Base-by-base conservation (phyloP, 2,329 filamentous ascomycete species). In the Stagonosporopsis rhizophila region DNA sequence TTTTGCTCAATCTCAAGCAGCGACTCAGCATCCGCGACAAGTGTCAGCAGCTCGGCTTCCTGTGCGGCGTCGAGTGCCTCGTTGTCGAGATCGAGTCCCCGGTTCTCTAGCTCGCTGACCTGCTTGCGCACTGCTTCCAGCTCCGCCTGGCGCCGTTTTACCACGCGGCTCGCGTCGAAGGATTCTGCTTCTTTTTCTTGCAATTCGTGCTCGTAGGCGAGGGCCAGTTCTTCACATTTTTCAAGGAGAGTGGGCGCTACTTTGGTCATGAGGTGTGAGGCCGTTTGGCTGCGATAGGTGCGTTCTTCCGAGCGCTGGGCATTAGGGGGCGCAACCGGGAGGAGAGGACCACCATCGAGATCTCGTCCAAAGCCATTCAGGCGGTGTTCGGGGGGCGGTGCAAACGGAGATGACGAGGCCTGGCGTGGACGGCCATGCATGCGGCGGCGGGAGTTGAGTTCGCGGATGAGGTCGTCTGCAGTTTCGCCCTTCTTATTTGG, bases 381-480 rank as follows among this genome's bases (percentile, higher is more conserved):
- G 32, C 69, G 60, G 28, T 74, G 66, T 30, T 70, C 70, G 11
- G 67, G 76, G 56, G 66, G 75, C 12, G 77, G 73, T 7, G 74
- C 77, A 56, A 82, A 82, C 1, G 83, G 83, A 5, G 82, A 93
- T 0, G 92, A 96, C 0, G 92, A 96, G 6, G 90, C 83, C 58
- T 91, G 86, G 12, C 87, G 88, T 6, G 83, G 82, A 20, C 75
- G 75, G 37, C 67, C 68, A 57, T 84, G 81, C 50, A 88, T 85
- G 46, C 89, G 84, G 59, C 89, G 86, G 48, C 82, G 78, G 59
- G 81, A 87, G 82, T 96, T 95, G 34, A 85, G 78, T 49, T 82
- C 80, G 70, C 90, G 88, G 65, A 96, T 92, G 48, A 96, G 81
- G 61, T 94, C 89, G 67, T 96, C 91, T 11, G 92, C 92, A 1